Conservation (phyloP, 2,329 filamentous ascomycete genomes). For the Diaporthe amygdali region DNA sequence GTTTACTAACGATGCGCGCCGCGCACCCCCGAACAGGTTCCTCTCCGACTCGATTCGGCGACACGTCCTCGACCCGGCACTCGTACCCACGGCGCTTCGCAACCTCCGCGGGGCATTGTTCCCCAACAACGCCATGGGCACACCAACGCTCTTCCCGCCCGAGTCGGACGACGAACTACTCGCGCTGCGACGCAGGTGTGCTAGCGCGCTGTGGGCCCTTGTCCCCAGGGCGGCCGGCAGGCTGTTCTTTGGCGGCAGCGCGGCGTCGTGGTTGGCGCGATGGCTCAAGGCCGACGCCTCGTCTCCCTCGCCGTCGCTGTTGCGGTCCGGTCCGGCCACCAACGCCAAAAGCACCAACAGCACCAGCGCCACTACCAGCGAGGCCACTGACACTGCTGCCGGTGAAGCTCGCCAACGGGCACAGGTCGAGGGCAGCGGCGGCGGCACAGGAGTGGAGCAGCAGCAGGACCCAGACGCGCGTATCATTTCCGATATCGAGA, state of each 20-base stretch:
- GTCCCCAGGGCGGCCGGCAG: constrained; percentile 52
- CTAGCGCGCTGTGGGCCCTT: constrained; percentile 59
- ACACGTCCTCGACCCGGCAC: constrained; percentile 65
- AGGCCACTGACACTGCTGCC: neutral
- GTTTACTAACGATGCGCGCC: neutral
- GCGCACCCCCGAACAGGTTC: constrained; percentile 46
- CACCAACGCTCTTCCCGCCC: constrained; percentile 65
- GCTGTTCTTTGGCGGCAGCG: constrained; percentile 55
- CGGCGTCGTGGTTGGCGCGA: constrained; percentile 28
- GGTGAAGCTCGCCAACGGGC: neutral
- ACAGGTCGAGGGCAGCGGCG: constrained; percentile 16
- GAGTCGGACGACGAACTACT: constrained; percentile 63
- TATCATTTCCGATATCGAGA: constrained; percentile 64
- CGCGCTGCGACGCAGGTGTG: constrained; percentile 70
- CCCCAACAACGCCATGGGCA: constrained; percentile 79
- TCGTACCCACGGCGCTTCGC: constrained; percentile 71
- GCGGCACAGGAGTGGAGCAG: constrained; percentile 32
- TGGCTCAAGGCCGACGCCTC: neutral
- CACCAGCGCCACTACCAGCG: neutral
- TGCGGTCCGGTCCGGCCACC: constrained; percentile 29
- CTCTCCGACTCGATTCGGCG: constrained; percentile 62
- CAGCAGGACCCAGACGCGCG: constrained; percentile 41
- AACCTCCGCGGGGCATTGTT: constrained; percentile 81
- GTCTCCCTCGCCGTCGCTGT: neutral
- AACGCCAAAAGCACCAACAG: constrained; percentile 37